These are phyloP conservation scores for Hanseniaspora sp. DNA, from an alignment of 1,139 yeast species.

Conservation along the genomic window DNA sequence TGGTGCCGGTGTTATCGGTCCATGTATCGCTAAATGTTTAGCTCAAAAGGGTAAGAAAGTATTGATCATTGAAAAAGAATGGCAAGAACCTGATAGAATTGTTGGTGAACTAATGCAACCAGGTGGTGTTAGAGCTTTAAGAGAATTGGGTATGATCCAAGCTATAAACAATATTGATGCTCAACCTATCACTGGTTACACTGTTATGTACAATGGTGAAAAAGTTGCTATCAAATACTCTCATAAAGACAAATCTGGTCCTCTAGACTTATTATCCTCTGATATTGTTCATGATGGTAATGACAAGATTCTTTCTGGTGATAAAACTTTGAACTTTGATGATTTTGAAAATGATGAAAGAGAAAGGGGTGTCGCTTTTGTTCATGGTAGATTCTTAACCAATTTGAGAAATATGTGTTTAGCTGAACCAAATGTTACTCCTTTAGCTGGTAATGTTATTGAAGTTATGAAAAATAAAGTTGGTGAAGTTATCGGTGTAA, in stretches of 20 bases:
- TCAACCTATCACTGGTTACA: conserved; percentile 65
- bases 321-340: conserved; percentile 37
- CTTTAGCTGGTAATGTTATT: conserved; percentile 72
- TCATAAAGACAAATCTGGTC: conserved; percentile 41
- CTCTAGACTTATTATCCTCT: conserved; percentile 38
- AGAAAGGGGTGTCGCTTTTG: conserved; percentile 75
- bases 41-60: conserved; percentile 77
- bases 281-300: conserved; percentile 46
- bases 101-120: conserved; percentile 98
- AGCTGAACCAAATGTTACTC: conserved; percentile 57
- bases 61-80: conserved; percentile 70
- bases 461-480: conserved; percentile 44
- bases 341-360: conserved; percentile 53
- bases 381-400: conserved; percentile 77
- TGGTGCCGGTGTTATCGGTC: conserved; percentile 96
- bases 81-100: conserved; percentile 86
- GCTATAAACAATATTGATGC: conserved; percentile 79
- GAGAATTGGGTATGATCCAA: conserved; percentile 67
- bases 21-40: conserved; percentile 77
- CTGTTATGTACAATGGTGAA: conserved; percentile 54
- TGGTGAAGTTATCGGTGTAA: conserved; percentile 58
- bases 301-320: conserved; percentile 39
- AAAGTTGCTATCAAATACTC: conserved; percentile 61
- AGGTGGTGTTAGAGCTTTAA: conserved; percentile 74
- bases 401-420: conserved; percentile 67